A percentile compares a stretch with the other conserved stretches of the same genome.
Conservation (phyloP, 768 basidiomycete genomes). For the Termitomyces eurrhizus region DNA sequence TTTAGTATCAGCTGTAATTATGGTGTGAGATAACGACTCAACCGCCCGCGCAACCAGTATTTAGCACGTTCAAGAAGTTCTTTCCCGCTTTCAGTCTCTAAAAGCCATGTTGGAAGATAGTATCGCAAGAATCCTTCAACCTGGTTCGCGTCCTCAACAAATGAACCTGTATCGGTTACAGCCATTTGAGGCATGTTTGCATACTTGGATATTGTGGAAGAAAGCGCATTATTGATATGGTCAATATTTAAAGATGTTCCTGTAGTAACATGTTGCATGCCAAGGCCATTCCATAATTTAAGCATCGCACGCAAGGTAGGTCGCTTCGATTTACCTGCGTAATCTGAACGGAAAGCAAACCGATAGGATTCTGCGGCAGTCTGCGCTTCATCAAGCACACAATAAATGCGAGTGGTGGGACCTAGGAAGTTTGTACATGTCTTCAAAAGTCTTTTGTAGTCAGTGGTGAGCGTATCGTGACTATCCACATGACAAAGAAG, state of each 20-base stretch:
- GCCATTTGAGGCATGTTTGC: not conserved
- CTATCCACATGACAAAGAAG: not conserved
- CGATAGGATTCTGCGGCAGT: not conserved
- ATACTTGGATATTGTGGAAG: not conserved
- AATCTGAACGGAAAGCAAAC: not conserved
- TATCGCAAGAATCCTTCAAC: too few species aligned
- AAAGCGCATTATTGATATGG: not conserved
- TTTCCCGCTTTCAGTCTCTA: not conserved
- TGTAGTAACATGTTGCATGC: not conserved
- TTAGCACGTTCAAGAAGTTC: not conserved
- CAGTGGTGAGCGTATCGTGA: not conserved
- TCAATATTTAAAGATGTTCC: not conserved
- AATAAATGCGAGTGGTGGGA: not conserved
- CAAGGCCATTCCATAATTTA: not conserved
- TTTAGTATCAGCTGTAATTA: not conserved
- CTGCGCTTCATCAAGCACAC: not conserved
- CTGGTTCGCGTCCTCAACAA: not conserved
- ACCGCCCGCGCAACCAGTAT: not conserved
- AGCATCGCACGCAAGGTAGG: not conserved
- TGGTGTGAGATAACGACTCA: not conserved
- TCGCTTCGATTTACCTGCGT: not conserved
- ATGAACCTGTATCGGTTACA: not conserved
- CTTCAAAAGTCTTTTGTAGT: not conserved
- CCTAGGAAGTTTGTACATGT: not conserved
- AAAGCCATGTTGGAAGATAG: not conserved